These are phyloP conservation scores for Adansonia rubrostipa DNA, from an alignment of 441 rosid species.

Conservation along the genomic window DNA sequence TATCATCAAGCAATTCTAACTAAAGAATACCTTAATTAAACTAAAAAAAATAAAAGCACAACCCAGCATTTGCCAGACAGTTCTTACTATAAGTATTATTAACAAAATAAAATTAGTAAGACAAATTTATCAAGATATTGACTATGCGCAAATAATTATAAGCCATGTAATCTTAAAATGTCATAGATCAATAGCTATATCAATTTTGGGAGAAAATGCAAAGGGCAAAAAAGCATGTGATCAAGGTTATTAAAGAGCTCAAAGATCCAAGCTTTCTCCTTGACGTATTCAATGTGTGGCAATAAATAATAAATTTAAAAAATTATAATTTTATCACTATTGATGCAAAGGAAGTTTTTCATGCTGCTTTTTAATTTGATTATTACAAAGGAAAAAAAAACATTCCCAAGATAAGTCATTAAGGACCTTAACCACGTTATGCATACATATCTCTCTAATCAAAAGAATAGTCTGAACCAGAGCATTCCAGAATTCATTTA, in stretches of 20 bases:
- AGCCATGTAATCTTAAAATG: neutral
- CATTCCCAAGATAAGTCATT: neutral
- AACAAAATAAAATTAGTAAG: neutral
- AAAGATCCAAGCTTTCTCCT: neutral
- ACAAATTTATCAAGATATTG: neutral
- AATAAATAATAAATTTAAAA: neutral
- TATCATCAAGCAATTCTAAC: neutral
- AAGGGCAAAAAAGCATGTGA: neutral
- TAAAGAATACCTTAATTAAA: neutral
- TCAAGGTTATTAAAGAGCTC: neutral
- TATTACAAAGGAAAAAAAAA: neutral
- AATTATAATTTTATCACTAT: neutral
- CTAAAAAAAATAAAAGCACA: neutral
- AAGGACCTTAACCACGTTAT: neutral
- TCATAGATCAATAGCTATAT: neutral
- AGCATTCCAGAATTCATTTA: neutral
- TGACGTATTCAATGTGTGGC: neutral
- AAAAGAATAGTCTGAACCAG: neutral
- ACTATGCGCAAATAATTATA: neutral
- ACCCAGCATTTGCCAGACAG: neutral
- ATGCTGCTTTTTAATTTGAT: neutral
- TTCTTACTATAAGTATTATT: neutral
- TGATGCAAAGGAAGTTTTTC: neutral
- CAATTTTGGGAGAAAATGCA: neutral
- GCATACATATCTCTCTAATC: neutral